A percentile compares a stretch with the other conserved stretches of the same genome.
phyloP scores from a whole-genome alignment of 1,139 yeast genomes.

The Kurtzmaniella natalensis region DNA sequence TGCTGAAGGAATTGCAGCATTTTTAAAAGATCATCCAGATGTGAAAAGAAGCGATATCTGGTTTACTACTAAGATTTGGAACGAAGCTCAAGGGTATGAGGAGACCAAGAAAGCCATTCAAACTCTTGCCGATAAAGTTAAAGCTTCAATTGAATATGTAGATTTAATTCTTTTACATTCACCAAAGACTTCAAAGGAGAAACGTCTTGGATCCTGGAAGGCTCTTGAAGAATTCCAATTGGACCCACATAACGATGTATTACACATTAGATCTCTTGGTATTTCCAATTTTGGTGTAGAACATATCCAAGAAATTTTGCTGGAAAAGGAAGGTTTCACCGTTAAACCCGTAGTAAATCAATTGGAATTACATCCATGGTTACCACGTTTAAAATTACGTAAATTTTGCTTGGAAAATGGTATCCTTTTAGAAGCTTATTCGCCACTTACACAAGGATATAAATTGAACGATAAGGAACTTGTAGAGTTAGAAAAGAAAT shows the following conservation, averaged over 20 bases:
- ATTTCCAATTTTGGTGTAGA: constrained; percentile 37
- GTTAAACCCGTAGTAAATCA: constrained; percentile 41
- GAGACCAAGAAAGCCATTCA: constrained; percentile 52
- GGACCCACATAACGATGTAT: constrained; percentile 23
- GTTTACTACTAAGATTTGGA: constrained; percentile 59
- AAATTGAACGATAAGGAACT: constrained; percentile 51
- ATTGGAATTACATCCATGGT: constrained; percentile 46
- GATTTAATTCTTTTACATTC: constrained; percentile 37
- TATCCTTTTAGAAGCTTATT: constrained; percentile 61
- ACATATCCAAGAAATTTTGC: constrained; percentile 31
- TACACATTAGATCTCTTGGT: constrained; percentile 35
- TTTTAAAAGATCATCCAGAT: constrained; percentile 36
- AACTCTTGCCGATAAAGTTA: constrained; percentile 24
- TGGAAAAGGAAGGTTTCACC: constrained; percentile 28
- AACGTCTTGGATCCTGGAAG: constrained; percentile 34
- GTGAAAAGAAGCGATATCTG: constrained; percentile 28
- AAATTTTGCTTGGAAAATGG: constrained; percentile 32
- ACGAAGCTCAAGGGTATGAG: constrained; percentile 55
- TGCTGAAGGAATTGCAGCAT: constrained; percentile 30
- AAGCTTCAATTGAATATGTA: constrained; percentile 40
- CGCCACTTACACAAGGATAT: constrained; percentile 63
- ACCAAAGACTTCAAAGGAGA: constrained; percentile 25
- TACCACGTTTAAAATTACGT: constrained; percentile 35
- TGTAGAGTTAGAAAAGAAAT: constrained; percentile 22
- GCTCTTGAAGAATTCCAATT: constrained; percentile 35